Conservation (phyloP, 1,284 basidiomycete species). For the Malassezia japonica region DNA sequence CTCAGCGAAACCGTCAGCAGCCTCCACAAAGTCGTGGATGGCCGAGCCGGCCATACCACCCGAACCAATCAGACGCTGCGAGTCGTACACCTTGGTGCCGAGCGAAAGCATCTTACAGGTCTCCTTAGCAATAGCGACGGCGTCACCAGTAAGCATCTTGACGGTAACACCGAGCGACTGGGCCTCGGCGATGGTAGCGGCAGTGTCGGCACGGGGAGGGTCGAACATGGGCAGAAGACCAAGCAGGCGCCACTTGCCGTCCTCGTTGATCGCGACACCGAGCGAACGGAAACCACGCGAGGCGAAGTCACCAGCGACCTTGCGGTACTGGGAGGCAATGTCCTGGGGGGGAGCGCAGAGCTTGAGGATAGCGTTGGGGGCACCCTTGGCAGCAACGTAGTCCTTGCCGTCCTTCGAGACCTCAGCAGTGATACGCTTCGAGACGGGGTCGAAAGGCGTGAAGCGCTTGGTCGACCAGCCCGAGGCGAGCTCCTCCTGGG, state of each 20-base stretch:
- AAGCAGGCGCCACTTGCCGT: conserved; percentile 53
- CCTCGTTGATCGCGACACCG: conserved; percentile 55
- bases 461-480: conserved; percentile 56
- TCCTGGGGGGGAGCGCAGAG: conserved; percentile 51
- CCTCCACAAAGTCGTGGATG: conserved; percentile 55
- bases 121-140: conserved; percentile 56
- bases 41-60: conserved; percentile 54
- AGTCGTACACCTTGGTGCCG: conserved; percentile 56
- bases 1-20: conserved; percentile 57
- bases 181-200: conserved; percentile 54
- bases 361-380: conserved; percentile 56
- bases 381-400: conserved; percentile 55
- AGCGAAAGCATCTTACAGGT: conserved; percentile 54
- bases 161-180: conserved; percentile 54
- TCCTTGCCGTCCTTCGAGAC: conserved; percentile 54
- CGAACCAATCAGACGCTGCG: conserved; percentile 54
- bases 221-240: conserved; percentile 54
- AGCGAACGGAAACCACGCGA: conserved; percentile 55
- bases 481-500: conserved; percentile 52
- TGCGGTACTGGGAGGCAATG: conserved; percentile 51
- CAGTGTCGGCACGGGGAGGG: conserved; percentile 55
- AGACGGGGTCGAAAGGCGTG: conserved; percentile 56
- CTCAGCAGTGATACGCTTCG: conserved; percentile 57
- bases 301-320: conserved; percentile 52
- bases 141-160: conserved; percentile 58